Base-by-base conservation (phyloP, 2,329 filamentous ascomycete genomes). In the Colletotrichum siamense region DNA sequence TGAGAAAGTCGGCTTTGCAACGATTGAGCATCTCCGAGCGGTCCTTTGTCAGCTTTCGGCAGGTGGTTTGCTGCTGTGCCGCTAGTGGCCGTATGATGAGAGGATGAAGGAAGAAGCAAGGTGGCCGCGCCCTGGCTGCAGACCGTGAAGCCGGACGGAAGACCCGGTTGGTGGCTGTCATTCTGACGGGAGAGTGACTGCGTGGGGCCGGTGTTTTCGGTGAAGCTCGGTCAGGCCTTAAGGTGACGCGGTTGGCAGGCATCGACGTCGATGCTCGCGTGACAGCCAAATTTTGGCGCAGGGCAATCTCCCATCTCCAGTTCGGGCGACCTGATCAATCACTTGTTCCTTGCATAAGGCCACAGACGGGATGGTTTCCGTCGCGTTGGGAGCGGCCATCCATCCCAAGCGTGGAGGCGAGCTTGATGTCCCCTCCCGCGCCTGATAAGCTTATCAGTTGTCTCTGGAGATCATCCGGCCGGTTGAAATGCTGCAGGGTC, bases 281-380 rank as follows among this genome's bases (percentile, higher is more conserved):
- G 34, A 76, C 49, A 24, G 57, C 16, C 39, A 30, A 59, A 65
- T 73, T 49, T 18, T 24, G 44, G 28, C 32, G 34, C 44, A 64
- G n/a, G 70, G 70, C 65, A 76, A 69, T 76, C 70, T 39, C 34
- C 44, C 9, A 65, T 73, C 32, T 65, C 44, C 15, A 44, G 7
- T 63, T 59, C n/a, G 32, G 57, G 30, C 36, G 69, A 49, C 30
- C n/a, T 12, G 32, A 32, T 73, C 16, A 24, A 73, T 69, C 59
- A 65, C 64, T 65, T 69, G 71, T 77, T 63, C 71, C 75, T 77
- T 77, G 75, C 75, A 75, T 77, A 62, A 72, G 66, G 64, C 61
- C 63, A 77, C 75, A 77, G 66, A 75, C 22, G 66, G 61, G 28
- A 36, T 36, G 52, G 61, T 62, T 68, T 66, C 71, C 66, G 75